These are phyloP conservation scores for Rutstroemia sp. DNA, from an alignment of 2,329 filamentous ascomycete genomes.

Conservation along the genomic window DNA sequence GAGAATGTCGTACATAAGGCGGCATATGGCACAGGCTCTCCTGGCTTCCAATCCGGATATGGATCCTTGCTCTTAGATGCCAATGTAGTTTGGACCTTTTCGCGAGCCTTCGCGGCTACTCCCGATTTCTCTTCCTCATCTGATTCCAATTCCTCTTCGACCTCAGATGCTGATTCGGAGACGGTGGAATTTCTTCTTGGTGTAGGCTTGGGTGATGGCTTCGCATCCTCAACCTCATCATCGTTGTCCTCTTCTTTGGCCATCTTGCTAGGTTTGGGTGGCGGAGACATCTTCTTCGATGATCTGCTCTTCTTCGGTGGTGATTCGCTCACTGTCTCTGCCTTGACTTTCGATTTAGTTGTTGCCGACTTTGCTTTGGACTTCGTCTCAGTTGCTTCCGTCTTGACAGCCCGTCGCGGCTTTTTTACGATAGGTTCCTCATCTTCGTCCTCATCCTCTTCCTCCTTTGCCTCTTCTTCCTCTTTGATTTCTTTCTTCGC, in stretches of 20 bases:
- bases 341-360: slow-evolving; percentile 6
- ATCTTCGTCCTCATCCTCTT: slow-evolving; percentile 42
- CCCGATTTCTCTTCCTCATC: slow-evolving; percentile 61
- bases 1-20: slow-evolving; percentile 93
- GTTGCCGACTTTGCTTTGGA: background rate
- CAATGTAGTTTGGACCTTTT: slow-evolving; percentile 73
- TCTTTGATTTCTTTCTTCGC: slow-evolving; percentile 26
- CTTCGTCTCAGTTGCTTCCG: slow-evolving; percentile 37
- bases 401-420: slow-evolving; percentile 32
- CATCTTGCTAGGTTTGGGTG: slow-evolving; percentile 12
- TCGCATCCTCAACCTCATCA: slow-evolving; percentile 35
- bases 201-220: slow-evolving; percentile 21
- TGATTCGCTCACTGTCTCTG: slow-evolving; percentile 13
- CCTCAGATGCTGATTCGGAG: slow-evolving; percentile 39
- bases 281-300: slow-evolving; percentile 14
- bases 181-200: slow-evolving; percentile 25
- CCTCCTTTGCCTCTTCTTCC: slow-evolving; percentile 36
- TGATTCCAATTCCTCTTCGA: slow-evolving; percentile 35
- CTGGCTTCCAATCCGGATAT: slow-evolving; percentile 92
- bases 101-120: slow-evolving; percentile 63
- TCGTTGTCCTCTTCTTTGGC: slow-evolving; percentile 20
- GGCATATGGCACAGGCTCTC: slow-evolving; percentile 85
- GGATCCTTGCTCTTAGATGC: slow-evolving; percentile 63
- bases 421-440: slow-evolving; percentile 28
- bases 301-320: slow-evolving; percentile 10